Percentiles rank a stretch among this genome's conserved stretches.
phyloP scores from a whole-genome alignment of 352 stramenopile genomes.

The Pythium volutum region DNA sequence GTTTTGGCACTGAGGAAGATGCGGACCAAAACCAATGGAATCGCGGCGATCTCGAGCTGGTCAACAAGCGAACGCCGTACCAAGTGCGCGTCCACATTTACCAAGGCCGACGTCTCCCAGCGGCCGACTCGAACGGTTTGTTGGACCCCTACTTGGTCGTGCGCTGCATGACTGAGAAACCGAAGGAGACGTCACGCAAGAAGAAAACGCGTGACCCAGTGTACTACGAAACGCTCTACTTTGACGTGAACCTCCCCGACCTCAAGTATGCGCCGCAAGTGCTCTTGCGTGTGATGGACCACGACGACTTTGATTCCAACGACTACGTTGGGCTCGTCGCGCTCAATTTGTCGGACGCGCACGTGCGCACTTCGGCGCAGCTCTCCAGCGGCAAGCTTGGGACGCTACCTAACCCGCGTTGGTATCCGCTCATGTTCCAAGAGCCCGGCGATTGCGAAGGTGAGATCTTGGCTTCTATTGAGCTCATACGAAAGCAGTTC shows the following conservation, averaged over 20 bases:
- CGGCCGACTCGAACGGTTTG: conserved; percentile 81
- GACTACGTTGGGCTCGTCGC: conserved; percentile 63
- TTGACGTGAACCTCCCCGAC: conserved; percentile 80
- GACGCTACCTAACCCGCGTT: conserved; percentile 62
- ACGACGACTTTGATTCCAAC: conserved; percentile 70
- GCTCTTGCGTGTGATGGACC: conserved; percentile 79
- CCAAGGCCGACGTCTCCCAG: conserved; percentile 71
- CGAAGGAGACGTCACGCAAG: conserved; percentile 68
- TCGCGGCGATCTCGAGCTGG: conserved; percentile 43
- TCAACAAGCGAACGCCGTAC: conserved; percentile 80
- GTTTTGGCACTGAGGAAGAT: conserved; percentile 74
- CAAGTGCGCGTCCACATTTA: conserved; percentile 85
- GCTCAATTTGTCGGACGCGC: conserved; percentile 67
- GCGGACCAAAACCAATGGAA: conserved; percentile 57
- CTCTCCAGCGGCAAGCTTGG: conserved; percentile 38
- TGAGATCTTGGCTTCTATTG: conserved; percentile 70
- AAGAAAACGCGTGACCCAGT: conserved; percentile 77
- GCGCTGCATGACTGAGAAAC: conserved; percentile 76
- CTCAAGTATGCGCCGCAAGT: conserved; percentile 77
- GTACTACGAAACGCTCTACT: conserved; percentile 89
- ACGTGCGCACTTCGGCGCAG: conserved; percentile 63
- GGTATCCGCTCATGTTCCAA: conserved; percentile 76
- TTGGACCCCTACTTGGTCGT: conserved; percentile 83
- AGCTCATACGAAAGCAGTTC: conserved; percentile 70
- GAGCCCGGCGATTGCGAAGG: conserved; percentile 78